A percentile compares a stretch with the other conserved stretches of the same genome.
phyloP scores from a whole-genome alignment of 2,329 filamentous ascomycete species.

The Blastomyces silverae region DNA sequence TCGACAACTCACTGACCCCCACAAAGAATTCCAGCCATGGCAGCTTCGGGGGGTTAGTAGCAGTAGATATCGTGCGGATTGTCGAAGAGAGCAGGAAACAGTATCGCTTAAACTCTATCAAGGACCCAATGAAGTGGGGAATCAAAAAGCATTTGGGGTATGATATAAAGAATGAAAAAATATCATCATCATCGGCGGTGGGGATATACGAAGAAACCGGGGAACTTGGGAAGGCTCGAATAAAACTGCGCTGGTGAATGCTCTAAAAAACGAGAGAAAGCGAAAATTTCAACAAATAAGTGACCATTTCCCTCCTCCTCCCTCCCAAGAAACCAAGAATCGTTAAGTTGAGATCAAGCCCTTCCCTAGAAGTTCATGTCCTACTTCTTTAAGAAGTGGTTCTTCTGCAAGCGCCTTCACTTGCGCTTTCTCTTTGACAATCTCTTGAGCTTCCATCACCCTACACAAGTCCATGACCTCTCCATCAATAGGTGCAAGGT shows the following conservation, averaged over 20 bases:
- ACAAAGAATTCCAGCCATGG: constrained; percentile 19
- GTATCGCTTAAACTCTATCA: constrained; percentile 39
- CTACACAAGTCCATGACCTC: constrained; percentile 73
- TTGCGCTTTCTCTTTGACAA: constrained; percentile 50
- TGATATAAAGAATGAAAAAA: background rate
- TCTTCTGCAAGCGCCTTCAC: constrained; percentile 52
- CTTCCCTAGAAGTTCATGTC: constrained; percentile 40
- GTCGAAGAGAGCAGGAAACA: too few relatives aligned
- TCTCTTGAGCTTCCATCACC: constrained; percentile 65
- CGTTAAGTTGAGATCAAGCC: constrained; percentile 24
- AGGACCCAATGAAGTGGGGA: constrained; percentile 27
- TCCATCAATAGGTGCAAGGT: constrained; percentile 61
- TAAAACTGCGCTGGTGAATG: background rate
- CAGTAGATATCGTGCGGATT: too few relatives aligned
- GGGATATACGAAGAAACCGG: background rate
- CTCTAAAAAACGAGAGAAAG: constrained; percentile 28
- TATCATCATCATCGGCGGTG: background rate
- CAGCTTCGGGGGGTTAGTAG: too few relatives aligned
- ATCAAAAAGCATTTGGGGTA: constrained; percentile 18
- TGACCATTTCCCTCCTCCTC: too few relatives aligned
- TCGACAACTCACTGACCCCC: constrained; percentile 20
- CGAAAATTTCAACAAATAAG: background rate
- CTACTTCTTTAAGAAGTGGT: constrained; percentile 50
- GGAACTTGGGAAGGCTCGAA: background rate
- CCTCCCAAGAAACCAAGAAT: background rate